These are phyloP conservation scores for Sclerospora graminicola DNA, from an alignment of 352 stramenopile genomes.

Conservation along the genomic window DNA sequence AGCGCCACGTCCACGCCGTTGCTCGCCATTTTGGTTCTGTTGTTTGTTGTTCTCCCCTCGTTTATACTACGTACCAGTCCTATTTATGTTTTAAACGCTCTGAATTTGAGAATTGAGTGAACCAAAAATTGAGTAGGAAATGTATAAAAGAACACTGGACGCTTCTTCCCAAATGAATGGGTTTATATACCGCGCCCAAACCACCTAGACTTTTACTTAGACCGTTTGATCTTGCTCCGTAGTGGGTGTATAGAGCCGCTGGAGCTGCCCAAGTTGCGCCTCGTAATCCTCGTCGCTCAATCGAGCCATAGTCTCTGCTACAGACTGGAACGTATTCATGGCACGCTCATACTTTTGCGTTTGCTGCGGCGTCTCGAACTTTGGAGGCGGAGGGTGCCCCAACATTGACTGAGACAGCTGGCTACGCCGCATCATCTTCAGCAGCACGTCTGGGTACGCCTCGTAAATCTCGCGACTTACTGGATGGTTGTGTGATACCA, in stretches of 20 bases:
- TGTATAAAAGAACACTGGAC: too few relatives aligned
- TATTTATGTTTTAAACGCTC: too few relatives aligned
- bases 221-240: slow-evolving; percentile 49
- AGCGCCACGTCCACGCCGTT: slow-evolving; percentile 41
- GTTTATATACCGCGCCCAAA: slow-evolving; percentile 6
- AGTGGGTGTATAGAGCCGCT: slow-evolving; percentile 63
- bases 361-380: slow-evolving; percentile 65
- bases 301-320: slow-evolving; percentile 68
- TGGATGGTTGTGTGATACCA: slow-evolving; percentile 78
- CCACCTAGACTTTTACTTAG: slow-evolving; percentile 18
- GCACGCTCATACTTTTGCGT: slow-evolving; percentile 75
- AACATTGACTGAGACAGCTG: slow-evolving; percentile 54
- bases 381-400: slow-evolving; percentile 52
- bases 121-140: too few relatives aligned
- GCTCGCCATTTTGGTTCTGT: slow-evolving; percentile 35
- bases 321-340: slow-evolving; percentile 44
- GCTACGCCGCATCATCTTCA: slow-evolving; percentile 78
- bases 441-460: slow-evolving; percentile 71
- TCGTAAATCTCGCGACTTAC: slow-evolving; percentile 81
- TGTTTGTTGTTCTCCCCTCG: too few relatives aligned
- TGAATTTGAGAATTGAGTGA: too few relatives aligned
- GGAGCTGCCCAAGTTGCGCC: slow-evolving; percentile 53
- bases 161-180: slow-evolving; percentile 8
- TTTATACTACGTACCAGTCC: too few relatives aligned
- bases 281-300: slow-evolving; percentile 67